A percentile compares a stretch with the other conserved stretches of the same genome.
These are phyloP conservation scores for Cnidoscolus chayamansa DNA, from an alignment of 441 rosid species.

Conservation along the genomic window DNA sequence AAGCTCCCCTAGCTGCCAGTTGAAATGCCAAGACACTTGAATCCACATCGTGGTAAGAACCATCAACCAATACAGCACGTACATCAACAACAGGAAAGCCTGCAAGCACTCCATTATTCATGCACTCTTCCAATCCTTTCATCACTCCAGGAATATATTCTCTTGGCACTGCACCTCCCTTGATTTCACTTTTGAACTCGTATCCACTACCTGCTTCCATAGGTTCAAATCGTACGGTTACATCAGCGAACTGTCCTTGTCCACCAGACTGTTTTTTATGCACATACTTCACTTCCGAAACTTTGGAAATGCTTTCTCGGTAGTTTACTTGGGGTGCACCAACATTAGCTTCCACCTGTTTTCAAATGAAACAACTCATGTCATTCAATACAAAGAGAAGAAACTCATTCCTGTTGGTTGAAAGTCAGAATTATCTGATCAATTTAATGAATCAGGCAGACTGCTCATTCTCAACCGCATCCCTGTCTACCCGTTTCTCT, in stretches of 20 bases:
- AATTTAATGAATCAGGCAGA: neutral
- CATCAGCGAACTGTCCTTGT: slow-evolving; percentile 94
- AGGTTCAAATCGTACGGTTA: slow-evolving; percentile 86
- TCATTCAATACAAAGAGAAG: slow-evolving; percentile 1
- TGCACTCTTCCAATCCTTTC: slow-evolving; percentile 91
- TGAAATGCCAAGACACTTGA: slow-evolving; percentile 93
- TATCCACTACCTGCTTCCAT: slow-evolving; percentile 81
- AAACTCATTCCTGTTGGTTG: neutral
- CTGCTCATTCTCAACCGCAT: neutral
- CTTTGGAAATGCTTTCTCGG: slow-evolving; percentile 92
- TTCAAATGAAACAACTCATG: slow-evolving; percentile 19
- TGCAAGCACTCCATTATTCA: slow-evolving; percentile 80
- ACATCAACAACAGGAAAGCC: slow-evolving; percentile 91
- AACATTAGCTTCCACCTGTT: slow-evolving; percentile 87
- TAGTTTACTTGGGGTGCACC: slow-evolving; percentile 99
- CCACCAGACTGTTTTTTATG: slow-evolving; percentile 98
- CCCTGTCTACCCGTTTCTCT: neutral
- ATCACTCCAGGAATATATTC: slow-evolving; percentile 90
- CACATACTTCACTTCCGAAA: slow-evolving; percentile 73
- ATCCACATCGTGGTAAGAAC: slow-evolving; percentile 93
- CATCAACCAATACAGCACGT: slow-evolving; percentile 76
- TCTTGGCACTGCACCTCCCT: slow-evolving; percentile 90
- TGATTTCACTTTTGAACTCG: slow-evolving; percentile 93
- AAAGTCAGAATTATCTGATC: neutral
- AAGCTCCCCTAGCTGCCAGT: slow-evolving; percentile 94